Base-by-base conservation (phyloP, 176 grass and related monocot genomes). In the Typha latifolia region DNA sequence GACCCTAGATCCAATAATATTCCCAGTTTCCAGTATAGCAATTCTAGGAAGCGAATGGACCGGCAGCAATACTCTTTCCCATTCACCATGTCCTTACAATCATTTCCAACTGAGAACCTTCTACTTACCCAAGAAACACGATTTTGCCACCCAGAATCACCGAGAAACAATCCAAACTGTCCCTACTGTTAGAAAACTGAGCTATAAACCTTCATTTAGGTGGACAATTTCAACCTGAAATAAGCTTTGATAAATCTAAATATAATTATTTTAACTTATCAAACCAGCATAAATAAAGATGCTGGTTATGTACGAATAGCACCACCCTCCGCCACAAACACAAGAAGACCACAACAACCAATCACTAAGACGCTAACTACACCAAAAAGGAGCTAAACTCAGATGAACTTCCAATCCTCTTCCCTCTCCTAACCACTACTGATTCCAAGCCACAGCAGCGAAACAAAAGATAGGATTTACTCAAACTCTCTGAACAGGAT, bases 1-100 rank as follows among this genome's bases (percentile, higher is more conserved):
- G 27, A 29, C n/a, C 62, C 75, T 79, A 23, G 48, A 69, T 70
- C 56, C 26, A 24, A 63, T 69, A 67, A 59, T 27, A 52, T 64
- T 48, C 47, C 70, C 62, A 78, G 52, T 51, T 64, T 77, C 62
- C 75, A 72, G 48, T 64, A 69, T 50, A 84, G 48, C 57, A 74
- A 64, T 64, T 64, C 53, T 69, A 66, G 59, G 68, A 29, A 29
- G 27, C 27, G 27, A 29, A 29, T 29, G 27, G 27, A 29, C 27
- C 2, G 3, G 27, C 49, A 74, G 18, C 63, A 15, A 75, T 55
- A 27, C 49, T 55, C 63, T 49, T 75, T 62, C 19, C 62, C 50
- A 64, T 75, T 49, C 63, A 75, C 62, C 72, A 75, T 75, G 72
- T 75, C 62, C 62, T 23, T 62, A 75, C 62, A 66, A 62, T 66